Evolutionary conservation across 2,329 filamentous ascomycete genomes (phyloP).

Genomic region (Grosmannia huntii): DNA sequence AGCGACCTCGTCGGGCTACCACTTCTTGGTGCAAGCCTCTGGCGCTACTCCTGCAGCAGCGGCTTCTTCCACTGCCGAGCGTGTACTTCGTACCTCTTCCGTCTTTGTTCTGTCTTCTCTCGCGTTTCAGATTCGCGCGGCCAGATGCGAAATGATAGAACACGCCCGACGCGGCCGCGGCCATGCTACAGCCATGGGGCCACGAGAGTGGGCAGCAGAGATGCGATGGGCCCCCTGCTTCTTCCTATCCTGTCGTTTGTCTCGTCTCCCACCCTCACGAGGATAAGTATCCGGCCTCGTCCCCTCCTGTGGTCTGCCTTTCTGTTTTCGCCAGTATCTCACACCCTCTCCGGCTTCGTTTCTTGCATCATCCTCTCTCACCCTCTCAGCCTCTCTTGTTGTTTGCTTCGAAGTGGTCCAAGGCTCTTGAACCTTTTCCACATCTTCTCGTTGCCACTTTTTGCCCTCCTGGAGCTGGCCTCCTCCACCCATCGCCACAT

Average conservation of each 20-base stretch:
- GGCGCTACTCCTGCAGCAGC: neutral
- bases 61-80: neutral
- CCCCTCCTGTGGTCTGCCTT: neutral
- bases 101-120: neutral
- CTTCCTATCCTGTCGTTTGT: constrained; percentile 10
- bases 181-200: neutral
- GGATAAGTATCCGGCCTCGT: constrained; percentile 11
- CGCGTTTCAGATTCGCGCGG: constrained; percentile 6
- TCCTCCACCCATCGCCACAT: constrained; percentile 14
- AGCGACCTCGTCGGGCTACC: neutral
- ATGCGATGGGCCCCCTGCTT: neutral
- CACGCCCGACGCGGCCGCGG: constrained; percentile 7
- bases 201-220: neutral
- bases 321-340: neutral
- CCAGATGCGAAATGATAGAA: neutral
- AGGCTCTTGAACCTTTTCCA: neutral
- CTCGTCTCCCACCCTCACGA: constrained; percentile 5
- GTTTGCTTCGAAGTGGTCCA: neutral
- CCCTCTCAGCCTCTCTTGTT: constrained; percentile 3
- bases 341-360: neutral
- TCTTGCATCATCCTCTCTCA: neutral
- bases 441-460: constrained; percentile 11
- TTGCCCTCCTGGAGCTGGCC: constrained; percentile 15
- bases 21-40: neutral
- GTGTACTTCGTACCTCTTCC: neutral